Evolutionary conservation across 441 rosid genomes (phyloP), one percentile per base, ranked within the genome.

Genomic region (Croton setiger): DNA sequence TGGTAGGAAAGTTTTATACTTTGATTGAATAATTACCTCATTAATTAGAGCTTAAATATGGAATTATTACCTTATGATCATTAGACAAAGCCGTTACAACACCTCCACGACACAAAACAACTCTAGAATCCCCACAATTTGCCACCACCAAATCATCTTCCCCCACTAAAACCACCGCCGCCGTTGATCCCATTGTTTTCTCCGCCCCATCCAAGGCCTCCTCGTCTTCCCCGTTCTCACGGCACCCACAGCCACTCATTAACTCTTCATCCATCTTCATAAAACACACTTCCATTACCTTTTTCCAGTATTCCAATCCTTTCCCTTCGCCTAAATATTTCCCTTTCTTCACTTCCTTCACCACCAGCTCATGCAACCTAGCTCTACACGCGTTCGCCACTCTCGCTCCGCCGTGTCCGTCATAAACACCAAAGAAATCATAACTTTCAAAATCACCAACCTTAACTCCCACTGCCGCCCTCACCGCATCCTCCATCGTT

Each of bases 261-360:
- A 78, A 70, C 64, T 80, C 86, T 10, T 75, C 69, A 43, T 82
- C 83, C 83, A 82, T 82, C 66, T 75, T 72, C 61, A 5, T 51
- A 52, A 79, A 82, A 53, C 83, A 56, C 51, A 3, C 59, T 18
- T 0, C 60, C 85, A 79, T 79, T 67, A 82, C 68, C 18, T 71
- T 62, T 64, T 60, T 71, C 85, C 83, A 78, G n/a, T 61, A 60
- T 43, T 39, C 51, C 18, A 47, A 5, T 21, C 72, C 76, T 60
- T n/a, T 70, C 7, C 49, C 61, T 8, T 49, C 69, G 1, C 55
- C 70, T 9, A 11, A 56, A 49, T 0, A 4, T 14, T 36, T 66
- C 18, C 13, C 33, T 51, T 66, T 60, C 66, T 53, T 70, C 76
- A 69, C 64, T 77, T 78, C 86, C 67, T 17, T 17, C 45, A 64